Percentiles rank a stretch among this genome's conserved stretches.
These are phyloP conservation scores for Cryptosporidium sp. DNA, from an alignment of 169 alveolate species.

Conservation along the genomic window DNA sequence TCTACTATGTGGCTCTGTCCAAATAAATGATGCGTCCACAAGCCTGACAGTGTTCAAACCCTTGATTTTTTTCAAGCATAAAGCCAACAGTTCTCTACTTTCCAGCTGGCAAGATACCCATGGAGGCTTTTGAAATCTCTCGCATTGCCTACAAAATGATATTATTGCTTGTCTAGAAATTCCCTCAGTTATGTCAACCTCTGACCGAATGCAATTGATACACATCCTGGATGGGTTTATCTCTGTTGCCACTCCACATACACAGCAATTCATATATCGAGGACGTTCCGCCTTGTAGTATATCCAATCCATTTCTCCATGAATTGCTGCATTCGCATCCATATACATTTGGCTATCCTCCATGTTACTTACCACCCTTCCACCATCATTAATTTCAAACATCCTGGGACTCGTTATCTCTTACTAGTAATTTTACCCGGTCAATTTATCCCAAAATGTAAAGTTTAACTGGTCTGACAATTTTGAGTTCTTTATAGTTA, in stretches of 20 bases:
- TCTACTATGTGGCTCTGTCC: slow-evolving; percentile 97
- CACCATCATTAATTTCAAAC: neutral
- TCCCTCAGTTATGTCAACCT: slow-evolving; percentile 92
- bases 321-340: neutral
- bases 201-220: slow-evolving; percentile 89
- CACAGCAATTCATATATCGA: slow-evolving; percentile 84
- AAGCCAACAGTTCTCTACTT: slow-evolving; percentile 95
- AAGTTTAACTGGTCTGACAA: neutral
- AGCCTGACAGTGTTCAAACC: slow-evolving; percentile 93
- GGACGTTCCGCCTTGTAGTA: slow-evolving; percentile 46
- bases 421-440: neutral
- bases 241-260: slow-evolving; percentile 90
- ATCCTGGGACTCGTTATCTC: neutral
- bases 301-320: slow-evolving; percentile 3
- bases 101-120: slow-evolving; percentile 96
- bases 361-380: neutral
- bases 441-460: slow-evolving; percentile 9
- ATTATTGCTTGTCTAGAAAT: slow-evolving; percentile 84
- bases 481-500: neutral
- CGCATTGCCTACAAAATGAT: slow-evolving; percentile 90
- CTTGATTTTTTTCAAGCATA: slow-evolving; percentile 95
- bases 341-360: neutral
- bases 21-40: slow-evolving; percentile 94
- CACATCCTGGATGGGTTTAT: slow-evolving; percentile 93
- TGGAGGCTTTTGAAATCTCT: slow-evolving; percentile 92